Base-by-base conservation (phyloP, 305 asterid species). In the Solanum hybrid region DNA sequence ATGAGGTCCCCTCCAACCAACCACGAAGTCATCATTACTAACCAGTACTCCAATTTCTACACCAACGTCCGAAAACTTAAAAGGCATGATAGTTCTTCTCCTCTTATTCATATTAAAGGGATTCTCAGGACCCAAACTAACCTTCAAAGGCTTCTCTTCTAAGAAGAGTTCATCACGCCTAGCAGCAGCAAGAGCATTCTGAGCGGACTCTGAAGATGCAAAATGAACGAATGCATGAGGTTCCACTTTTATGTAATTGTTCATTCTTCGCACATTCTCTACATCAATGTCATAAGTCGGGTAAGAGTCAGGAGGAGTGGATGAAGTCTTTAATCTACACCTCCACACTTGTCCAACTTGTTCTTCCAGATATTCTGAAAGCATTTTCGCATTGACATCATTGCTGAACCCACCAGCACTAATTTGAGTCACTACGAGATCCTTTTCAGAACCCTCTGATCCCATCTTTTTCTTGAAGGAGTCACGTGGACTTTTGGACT, bases 191-290 rank as follows among this genome's bases (percentile, higher is more conserved):
- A 92, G 35, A 39, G 98, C 99, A 42, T 28, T 61, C 79, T 92
- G 90, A 79, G 94, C 95, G 12, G 97, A 93, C 37, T 85, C 90
- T 89, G 98, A 87, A 22, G 89, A 88, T n/a, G 96, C 97, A 88
- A 97, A 96, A 93, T 97, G 99, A 87, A 96, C 93, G 84, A 95
- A 97, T 14, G 99, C 99, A 64, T 97, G 99, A 37, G 98, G 98
- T 86, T 90, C 94, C 82, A 96, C 97, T 92, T 93, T 97, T 87
- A 87, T 92, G 26, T 95, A 96, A 80, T 92, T 93, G 14, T 28
- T 78, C 81, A 83, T 95, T 73, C 92, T 93, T 76, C 78, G 91
- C 71, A 93, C 94, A 4, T 1, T 86, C 20, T 89, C 92, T 5
- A 91, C 24, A 24, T 95, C 94, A n/a, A 78, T 35, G 64, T 91